Evolutionary conservation across 225 moss, liverwort and hornwort genomes (phyloP), one percentile per base, ranked within the genome.

Genomic region (Climacium dendroides): DNA sequence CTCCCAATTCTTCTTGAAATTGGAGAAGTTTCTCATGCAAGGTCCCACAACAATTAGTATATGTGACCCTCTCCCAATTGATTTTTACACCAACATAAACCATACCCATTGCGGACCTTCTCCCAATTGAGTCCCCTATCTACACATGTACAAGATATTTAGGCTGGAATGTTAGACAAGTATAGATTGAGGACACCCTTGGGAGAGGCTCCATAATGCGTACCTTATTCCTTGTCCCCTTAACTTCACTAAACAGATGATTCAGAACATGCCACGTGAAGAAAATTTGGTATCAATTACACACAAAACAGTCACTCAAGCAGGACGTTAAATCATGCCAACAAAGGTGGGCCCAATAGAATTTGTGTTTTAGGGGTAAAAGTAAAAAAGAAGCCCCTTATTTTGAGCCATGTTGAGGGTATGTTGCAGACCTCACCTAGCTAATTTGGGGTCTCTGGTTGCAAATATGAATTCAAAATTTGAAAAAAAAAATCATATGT

Each of bases 61-160:
- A 47, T 3, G 47, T 0, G 0, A 6, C 3, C 29, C 1, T 18
- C 18, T 18, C 6, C 11, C 48, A 48, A 48, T 11, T 11, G 2
- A 47, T 10, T 48, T 19, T 48, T 32, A 7, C 1, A 48, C 7
- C 19, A 4, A 74, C 2, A 12, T 11, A 48, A 6, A 4, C 2
- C 2, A 4, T 4, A 4, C 0, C 12, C 7, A 45, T 30, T 48
- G 2, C 19, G 0, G 7, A 48, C 11, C 12, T 0, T 50, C 13
- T 32, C 0, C 11, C 13, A 50, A 32, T 20, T 50, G 1, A 30
- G 11, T 20, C 34, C 22, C 12, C 3, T 50, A 2, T 32, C 30
- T 50, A 34, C 14, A 34, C 13, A 20, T 5, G 1, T 30, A 47
- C 4, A 73, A 48, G 19, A 30, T 19, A 11, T 30, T 48, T 18